phyloP scores from a whole-genome alignment of 2,329 filamentous ascomycete species.

The Monosporascus sp. region DNA sequence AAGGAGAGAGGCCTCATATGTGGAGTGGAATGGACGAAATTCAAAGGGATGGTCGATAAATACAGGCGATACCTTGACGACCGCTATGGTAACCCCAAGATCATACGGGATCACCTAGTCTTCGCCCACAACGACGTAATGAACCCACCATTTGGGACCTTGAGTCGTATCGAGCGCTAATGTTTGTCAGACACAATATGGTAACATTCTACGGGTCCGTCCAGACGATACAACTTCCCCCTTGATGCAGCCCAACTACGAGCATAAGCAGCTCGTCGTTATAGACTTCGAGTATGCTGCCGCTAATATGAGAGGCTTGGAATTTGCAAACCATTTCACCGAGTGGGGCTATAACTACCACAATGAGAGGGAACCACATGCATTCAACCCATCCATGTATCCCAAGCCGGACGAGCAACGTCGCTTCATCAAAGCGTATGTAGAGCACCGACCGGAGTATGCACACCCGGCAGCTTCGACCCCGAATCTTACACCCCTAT shows the following conservation, averaged over 20 bases:
- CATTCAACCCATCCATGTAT: constrained; percentile 65
- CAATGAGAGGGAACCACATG: constrained; percentile 58
- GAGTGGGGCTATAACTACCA: constrained; percentile 99
- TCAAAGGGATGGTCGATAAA: constrained; percentile 67
- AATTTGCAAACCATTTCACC: constrained; percentile 97
- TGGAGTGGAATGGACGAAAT: constrained; percentile 75
- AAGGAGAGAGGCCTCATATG: constrained; percentile 70
- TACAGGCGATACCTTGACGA: constrained; percentile 72
- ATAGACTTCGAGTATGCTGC: constrained; percentile 98
- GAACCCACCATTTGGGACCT: constrained; percentile 5
- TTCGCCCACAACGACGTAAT: constrained; percentile 98
- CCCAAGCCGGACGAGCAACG: constrained; percentile 76
- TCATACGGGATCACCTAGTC: constrained; percentile 69
- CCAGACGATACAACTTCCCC: constrained; percentile 73
- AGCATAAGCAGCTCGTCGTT: constrained; percentile 92
- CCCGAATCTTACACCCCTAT: constrained; percentile 41
- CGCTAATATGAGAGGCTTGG: constrained; percentile 77
- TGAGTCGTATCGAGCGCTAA: constrained; percentile 3
- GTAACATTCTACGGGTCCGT: constrained; percentile 79
- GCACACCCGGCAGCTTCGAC: constrained; percentile 46
- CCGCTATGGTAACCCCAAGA: constrained; percentile 61
- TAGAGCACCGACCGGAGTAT: constrained; percentile 71
- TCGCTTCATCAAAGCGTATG: constrained; percentile 80
- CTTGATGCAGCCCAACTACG: constrained; percentile 79
- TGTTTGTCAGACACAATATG: constrained; percentile 80